Evolutionary conservation across 2,329 filamentous ascomycete genomes (phyloP).

Genomic region (Fusarium coicis): DNA sequence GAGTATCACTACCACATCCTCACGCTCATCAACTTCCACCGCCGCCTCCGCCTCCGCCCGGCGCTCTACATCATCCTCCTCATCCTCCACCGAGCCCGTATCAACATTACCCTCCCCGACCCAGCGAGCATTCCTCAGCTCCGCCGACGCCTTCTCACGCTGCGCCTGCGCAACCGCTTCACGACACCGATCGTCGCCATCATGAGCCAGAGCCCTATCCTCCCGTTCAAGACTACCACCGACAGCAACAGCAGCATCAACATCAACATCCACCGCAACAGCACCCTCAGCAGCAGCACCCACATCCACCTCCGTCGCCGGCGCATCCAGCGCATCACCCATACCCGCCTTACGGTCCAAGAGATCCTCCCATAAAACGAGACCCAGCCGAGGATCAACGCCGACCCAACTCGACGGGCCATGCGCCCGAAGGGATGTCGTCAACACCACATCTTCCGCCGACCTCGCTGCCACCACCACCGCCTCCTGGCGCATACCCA

Average conservation of each 20-base stretch:
- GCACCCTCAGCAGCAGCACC: constrained; percentile 31
- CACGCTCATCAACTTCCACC: constrained; percentile 48
- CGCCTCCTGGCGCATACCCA: constrained; percentile 50
- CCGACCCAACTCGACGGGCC: constrained; percentile 64
- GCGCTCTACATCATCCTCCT: constrained; percentile 44
- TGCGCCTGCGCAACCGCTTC: constrained; percentile 48
- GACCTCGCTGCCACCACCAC: constrained; percentile 47
- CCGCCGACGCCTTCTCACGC: constrained; percentile 45
- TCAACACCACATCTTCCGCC: constrained; percentile 48
- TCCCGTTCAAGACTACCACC: constrained; percentile 65
- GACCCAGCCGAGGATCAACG: constrained; percentile 64
- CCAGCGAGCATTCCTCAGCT: constrained; percentile 48
- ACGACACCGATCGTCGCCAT: constrained; percentile 64
- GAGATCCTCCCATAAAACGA: constrained; percentile 67
- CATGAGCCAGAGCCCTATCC: constrained; percentile 66
- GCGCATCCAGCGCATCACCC: constrained; percentile 52
- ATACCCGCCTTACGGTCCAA: constrained; percentile 57
- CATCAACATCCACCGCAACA: constrained; percentile 18
- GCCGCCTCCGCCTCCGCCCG: constrained; percentile 43
- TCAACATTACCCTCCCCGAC: constrained; percentile 53
- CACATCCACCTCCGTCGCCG: constrained; percentile 53
- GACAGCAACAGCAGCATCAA: constrained; percentile 40
- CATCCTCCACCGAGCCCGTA: constrained; percentile 51
- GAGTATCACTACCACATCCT: constrained; percentile 57
- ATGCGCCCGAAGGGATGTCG: constrained; percentile 50